Evolutionary conservation across 1,284 basidiomycete species (phyloP).

Genomic region (Schizophyllum commune): DNA sequence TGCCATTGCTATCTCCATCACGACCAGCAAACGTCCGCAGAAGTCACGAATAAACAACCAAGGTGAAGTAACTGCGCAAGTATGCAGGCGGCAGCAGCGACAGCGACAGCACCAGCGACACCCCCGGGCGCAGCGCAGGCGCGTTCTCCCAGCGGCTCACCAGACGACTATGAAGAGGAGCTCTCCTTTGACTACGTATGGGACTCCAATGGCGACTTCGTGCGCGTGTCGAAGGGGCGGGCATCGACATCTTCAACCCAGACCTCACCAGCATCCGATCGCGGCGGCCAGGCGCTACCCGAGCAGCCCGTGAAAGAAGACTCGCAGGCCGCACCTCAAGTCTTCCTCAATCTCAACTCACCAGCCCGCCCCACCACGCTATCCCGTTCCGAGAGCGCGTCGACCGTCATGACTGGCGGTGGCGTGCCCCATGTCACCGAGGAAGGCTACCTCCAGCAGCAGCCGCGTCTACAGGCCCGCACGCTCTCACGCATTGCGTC

Average conservation of each 20-base stretch:
- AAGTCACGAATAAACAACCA: too few species aligned
- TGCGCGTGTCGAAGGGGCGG: constrained; percentile 39
- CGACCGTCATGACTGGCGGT: constrained; percentile 22
- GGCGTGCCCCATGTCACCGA: constrained; percentile 1
- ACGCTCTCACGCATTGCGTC: constrained; percentile 59
- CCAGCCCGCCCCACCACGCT: constrained; percentile 42
- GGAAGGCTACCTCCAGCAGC: constrained; percentile 12
- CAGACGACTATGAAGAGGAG: constrained; percentile 57
- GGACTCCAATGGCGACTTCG: constrained; percentile 51
- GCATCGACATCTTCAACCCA: constrained; percentile 28
- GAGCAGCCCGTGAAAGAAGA: constrained; percentile 19
- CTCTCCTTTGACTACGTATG: constrained; percentile 65
- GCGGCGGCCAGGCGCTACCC: constrained; percentile 25
- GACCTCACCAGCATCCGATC: constrained; percentile 35
- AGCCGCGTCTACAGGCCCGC: constrained; percentile 23
- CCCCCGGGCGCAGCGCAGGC: too few species aligned
- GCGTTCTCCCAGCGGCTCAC: constrained; percentile 17
- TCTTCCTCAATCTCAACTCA: constrained; percentile 25
- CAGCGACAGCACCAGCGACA: too few species aligned
- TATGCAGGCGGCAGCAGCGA: too few species aligned
- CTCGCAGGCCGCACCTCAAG: constrained; percentile 5
- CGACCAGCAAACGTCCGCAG: too few species aligned
- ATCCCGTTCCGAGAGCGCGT: constrained; percentile 58
- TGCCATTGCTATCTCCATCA: too few species aligned
- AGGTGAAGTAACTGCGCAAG: too few species aligned